Evolutionary conservation across 306 rosid genomes (phyloP), one percentile per base, ranked within the genome.

Genomic region (Ziziphus jujuba): DNA sequence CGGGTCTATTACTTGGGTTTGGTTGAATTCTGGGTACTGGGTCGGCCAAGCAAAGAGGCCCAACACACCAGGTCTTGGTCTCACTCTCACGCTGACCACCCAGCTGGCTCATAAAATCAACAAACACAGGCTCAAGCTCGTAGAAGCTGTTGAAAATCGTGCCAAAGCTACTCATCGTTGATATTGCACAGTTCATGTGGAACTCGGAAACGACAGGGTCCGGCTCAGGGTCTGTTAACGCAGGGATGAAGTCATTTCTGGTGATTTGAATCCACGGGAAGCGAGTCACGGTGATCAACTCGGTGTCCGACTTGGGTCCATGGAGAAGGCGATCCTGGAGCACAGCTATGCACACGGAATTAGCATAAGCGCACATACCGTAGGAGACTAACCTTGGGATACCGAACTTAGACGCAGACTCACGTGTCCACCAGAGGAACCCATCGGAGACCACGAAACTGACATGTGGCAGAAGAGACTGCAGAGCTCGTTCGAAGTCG

Each of bases 351-450:
- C 0, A 0, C 14, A 85, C 3, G 4, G 66, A 56, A 2, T 0
- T 0, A 49, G 63, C 10, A 56, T 76, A 79, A 61, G 6, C 34
- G 28, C 66, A 15, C 76, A 61, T 74, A 9, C 87, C 90, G 53
- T 15, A 51, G 44, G 44, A 85, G 0, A 49, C 65, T 16, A 74
- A 54, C 9, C 85, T 22, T 0, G 81, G 85, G 55, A 82, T 49
- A 3, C 45, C 24, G 9, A 85, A 63, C 49, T 79, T 77, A 50
- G 63, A 22, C 17, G 90, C 83, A 0, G 83, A 79, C 17, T 82
- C 79, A 2, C 44, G 52, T 1, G 90, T 82, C 90, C 87, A 82
- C 87, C 85, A 82, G 19, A 85, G 77, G 59, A 82, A 85, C 14
- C 64, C 65, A 47, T 85, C 90, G 28, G 90, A 76, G 65, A 85